These are phyloP conservation scores for Amesomyces nigricolor DNA, from an alignment of 2,329 filamentous ascomycete genomes.

Conservation along the genomic window DNA sequence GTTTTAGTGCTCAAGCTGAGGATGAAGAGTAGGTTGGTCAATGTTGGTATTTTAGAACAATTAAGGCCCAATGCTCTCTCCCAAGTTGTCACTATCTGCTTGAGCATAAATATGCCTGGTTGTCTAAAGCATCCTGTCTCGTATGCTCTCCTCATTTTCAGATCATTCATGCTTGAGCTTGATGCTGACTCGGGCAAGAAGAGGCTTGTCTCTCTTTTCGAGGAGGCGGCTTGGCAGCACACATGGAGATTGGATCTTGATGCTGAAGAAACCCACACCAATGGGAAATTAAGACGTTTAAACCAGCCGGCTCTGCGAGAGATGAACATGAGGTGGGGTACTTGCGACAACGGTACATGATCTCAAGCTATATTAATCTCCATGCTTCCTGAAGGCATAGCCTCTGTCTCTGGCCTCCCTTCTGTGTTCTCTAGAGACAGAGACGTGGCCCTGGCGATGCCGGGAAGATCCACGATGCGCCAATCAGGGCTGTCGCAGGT, in stretches of 20 bases:
- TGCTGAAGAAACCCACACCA: slow-evolving; percentile 1
- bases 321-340: background rate
- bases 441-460: slow-evolving; percentile 4
- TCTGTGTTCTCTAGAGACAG: background rate
- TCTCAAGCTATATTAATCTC: background rate
- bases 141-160: no score
- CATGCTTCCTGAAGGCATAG: background rate
- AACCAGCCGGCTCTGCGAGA: slow-evolving; percentile 7
- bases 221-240: no score
- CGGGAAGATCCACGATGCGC: slow-evolving; percentile 6
- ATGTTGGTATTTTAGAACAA: no score
- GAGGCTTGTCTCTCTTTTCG: no score
- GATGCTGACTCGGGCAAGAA: no score
- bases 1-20: no score
- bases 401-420: background rate
- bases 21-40: no score
- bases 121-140: no score
- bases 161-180: no score
- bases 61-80: no score
- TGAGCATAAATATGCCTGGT: no score
- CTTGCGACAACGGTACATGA: background rate
- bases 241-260: background rate
- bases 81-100: no score
- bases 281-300: slow-evolving; percentile 14
- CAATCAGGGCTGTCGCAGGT: background rate